A percentile compares a stretch with the other conserved stretches of the same genome.
These are phyloP conservation scores for Metschnikowia kunwiensis DNA, from an alignment of 805 yeast genomes.

Conservation along the genomic window DNA sequence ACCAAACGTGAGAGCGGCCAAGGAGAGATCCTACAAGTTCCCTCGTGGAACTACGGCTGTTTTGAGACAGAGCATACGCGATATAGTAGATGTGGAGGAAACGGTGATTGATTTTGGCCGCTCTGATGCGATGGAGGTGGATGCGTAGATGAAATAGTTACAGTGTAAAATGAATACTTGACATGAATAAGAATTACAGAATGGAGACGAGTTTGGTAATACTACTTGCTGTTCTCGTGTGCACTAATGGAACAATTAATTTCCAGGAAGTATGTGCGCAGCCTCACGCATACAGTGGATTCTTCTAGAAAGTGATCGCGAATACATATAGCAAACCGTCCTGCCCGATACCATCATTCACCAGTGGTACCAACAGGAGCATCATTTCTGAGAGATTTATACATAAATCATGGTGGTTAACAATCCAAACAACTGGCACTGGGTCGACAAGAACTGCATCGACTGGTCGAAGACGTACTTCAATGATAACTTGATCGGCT, in stretches of 20 bases:
- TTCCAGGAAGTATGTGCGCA: neutral
- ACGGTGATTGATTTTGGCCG: slow-evolving; percentile 43
- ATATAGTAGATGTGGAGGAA: slow-evolving; percentile 67
- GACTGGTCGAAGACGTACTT: slow-evolving; percentile 86
- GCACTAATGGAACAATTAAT: no score
- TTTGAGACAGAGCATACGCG: slow-evolving; percentile 62
- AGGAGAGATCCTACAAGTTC: slow-evolving; percentile 81
- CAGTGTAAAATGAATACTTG: neutral
- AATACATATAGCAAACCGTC: neutral
- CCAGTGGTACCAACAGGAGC: no score
- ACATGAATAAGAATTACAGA: no score
- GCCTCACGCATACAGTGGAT: neutral
- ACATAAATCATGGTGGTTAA: slow-evolving; percentile 74
- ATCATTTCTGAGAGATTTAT: no score
- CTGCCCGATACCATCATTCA: no score
- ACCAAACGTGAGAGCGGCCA: slow-evolving; percentile 83
- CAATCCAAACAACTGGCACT: slow-evolving; percentile 99
- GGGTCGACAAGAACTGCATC: slow-evolving; percentile 97
- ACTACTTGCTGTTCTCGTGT: no score
- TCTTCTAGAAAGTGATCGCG: slow-evolving; percentile 4
- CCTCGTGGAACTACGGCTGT: slow-evolving; percentile 93
- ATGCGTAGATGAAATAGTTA: slow-evolving; percentile 34
- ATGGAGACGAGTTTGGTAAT: no score
- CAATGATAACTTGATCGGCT: slow-evolving; percentile 53
- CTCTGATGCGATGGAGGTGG: slow-evolving; percentile 42